Evolutionary conservation across 2,329 filamentous ascomycete species (phyloP), one percentile per base, ranked within the genome.

Genomic region (Epichloe sylvatica): DNA sequence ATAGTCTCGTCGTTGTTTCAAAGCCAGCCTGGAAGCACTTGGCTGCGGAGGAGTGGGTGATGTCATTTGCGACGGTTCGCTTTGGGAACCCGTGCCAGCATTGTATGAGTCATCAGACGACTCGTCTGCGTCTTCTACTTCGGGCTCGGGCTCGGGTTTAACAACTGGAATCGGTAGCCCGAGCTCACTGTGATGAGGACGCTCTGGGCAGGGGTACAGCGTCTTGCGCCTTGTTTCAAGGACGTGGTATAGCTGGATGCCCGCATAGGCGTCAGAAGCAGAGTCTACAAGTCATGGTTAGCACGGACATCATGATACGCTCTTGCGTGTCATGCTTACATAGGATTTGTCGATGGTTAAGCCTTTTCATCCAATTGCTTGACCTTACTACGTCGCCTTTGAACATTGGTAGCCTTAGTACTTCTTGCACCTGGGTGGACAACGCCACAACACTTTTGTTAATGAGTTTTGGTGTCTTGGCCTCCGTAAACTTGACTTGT

Each of bases 251-350:
- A 96, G 69, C 50, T 86, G 83, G 11, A 84, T 66, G 41, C 81
- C 78, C 52, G 85, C 88, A 61, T 95, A 96, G 0, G 87, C 84
- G 63, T 94, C 88, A 1, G 86, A 82, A 12, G 87, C 88, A 9
- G 86, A 81, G 64, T 90, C 82, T 86, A 33, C 2, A 19, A 30
- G 5, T 11, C 19, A 19, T 44, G 4, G 23, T 49, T 6, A 49
- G 46, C 37, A 25, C 25, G n/a, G n/a, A 5, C 5, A 17, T n/a
- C 38, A 25, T 23, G 12, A 9, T 6, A 23, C 39, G 19, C 5
- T 41, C 8, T 21, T 21, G 15, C 8, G n/a, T 34, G 35, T 11
- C 17, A 11, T 11, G 15, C 84, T 71, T 75, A 91, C 73, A 89
- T 46, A 76, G 64, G 17, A 86, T 75, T 61, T 96, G 90, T 9